Base-by-base conservation (phyloP, 345 rosid genomes). In the Alliaria petiolata region DNA sequence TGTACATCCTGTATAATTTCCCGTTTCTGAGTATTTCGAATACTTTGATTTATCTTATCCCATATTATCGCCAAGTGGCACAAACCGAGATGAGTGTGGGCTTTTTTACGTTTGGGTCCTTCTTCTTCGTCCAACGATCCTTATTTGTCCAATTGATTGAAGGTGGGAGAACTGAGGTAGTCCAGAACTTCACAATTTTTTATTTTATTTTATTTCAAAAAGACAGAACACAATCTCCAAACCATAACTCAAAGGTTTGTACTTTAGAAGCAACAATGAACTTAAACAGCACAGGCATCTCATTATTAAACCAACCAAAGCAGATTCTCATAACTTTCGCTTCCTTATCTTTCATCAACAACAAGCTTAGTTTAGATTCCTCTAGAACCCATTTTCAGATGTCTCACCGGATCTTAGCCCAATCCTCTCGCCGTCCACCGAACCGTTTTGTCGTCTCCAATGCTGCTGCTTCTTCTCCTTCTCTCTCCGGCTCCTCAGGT, bases 401-500 rank as follows among this genome's bases (percentile, higher is more conserved):
- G 71, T 47, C 38, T 69, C 39, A 9, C 40, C 55, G 11, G 30
- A 47, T 38, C 67, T 39, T 71, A 55, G 55, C 54, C 61, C 63
- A 62, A 11, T 1, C 35, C 3, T 63, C 58, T 63, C 71, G 61
- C 62, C 79, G 77, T 59, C 65, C 34, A 25, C 36, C 14, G 5
- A 25, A 45, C 8, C 74, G 58, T 45, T 39, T 62, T 53, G 39
- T 61, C 43, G 61, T 78, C 64, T 68, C 73, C 54, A 78, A 38
- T 52, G 77, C 76, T 69, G 79, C 79, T 70, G 28, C 79, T 61
- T 67, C 76, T 58, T 65, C 74, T 54, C 54, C 81, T 43, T 67
- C 75, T 46, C 70, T 78, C 71, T 63, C 78, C 30, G 78, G 67
- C 62, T 68, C 50, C 8, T 17, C 75, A 78, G 81, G 81, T 78